phyloP scores from a whole-genome alignment of 177 flowering plant species.

The Telopea speciosissima region DNA sequence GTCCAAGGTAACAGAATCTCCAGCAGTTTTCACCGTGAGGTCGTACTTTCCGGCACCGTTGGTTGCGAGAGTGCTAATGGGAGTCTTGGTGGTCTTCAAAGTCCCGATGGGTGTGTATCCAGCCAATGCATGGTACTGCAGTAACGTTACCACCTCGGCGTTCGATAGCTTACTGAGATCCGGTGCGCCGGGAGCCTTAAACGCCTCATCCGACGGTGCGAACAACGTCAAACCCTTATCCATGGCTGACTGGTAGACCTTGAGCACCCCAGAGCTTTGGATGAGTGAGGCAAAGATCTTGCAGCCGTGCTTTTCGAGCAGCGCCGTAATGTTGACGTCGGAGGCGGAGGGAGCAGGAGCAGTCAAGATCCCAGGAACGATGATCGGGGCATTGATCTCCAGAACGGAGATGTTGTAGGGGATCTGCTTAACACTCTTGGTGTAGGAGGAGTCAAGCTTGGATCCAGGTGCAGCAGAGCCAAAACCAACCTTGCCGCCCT shows the following conservation, averaged over 20 bases:
- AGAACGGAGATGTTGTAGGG: constrained; percentile 71
- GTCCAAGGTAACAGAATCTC: constrained; percentile 41
- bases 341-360: constrained; percentile 59
- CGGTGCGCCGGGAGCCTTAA: constrained; percentile 52
- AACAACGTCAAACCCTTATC: constrained; percentile 75
- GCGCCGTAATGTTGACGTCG: constrained; percentile 55
- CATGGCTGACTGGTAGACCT: constrained; percentile 42
- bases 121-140: constrained; percentile 57
- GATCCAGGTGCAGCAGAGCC: no score
- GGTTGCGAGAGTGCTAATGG: constrained; percentile 64
- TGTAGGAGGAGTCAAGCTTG: no score
- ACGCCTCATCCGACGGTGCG: constrained; percentile 83
- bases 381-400: constrained; percentile 60
- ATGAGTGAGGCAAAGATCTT: constrained; percentile 65
- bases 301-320: constrained; percentile 79
- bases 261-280: constrained; percentile 53
- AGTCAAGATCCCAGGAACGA: constrained; percentile 55
- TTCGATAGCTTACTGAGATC: constrained; percentile 59
- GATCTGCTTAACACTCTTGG: no score
- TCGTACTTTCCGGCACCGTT: constrained; percentile 72
- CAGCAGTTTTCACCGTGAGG: constrained; percentile 38
- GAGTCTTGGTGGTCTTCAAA: constrained; percentile 52
- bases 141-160: constrained; percentile 56
- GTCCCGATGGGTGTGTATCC: constrained; percentile 58
- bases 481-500: no score